A percentile compares a stretch with the other conserved stretches of the same genome.
Evolutionary conservation across 2,329 filamentous ascomycete species (phyloP).

Genomic region (Camillea tinctor): DNA sequence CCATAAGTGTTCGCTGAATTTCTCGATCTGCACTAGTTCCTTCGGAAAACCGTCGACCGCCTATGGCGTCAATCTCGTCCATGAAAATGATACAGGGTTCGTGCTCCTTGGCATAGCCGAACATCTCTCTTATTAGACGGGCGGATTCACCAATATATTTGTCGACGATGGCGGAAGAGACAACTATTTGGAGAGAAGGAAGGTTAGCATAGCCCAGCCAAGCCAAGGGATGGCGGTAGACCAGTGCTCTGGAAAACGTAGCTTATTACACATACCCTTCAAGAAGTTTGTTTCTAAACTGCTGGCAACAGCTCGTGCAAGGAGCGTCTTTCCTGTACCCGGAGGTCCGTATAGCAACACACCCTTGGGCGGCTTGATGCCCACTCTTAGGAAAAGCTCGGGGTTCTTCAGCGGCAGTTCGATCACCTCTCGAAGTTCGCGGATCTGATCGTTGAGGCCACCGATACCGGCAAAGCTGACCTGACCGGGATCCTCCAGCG

Average conservation of each 20-base stretch:
- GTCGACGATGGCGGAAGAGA: slow-evolving; percentile 98
- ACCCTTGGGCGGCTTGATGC: slow-evolving; percentile 98
- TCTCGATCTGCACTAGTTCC: slow-evolving; percentile 97
- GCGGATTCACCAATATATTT: slow-evolving; percentile 99
- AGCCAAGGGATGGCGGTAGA: neutral
- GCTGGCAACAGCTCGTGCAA: slow-evolving; percentile 92
- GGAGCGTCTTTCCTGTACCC: slow-evolving; percentile 92
- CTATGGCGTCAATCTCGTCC: slow-evolving; percentile 99
- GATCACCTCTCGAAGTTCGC: slow-evolving; percentile 95
- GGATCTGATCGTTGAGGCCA: slow-evolving; percentile 96
- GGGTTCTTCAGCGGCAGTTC: slow-evolving; percentile 98
- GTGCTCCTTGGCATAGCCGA: slow-evolving; percentile 98
- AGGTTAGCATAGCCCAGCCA: slow-evolving; percentile 16
- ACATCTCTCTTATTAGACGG: slow-evolving; percentile 97
- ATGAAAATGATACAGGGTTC: slow-evolving; percentile 99
- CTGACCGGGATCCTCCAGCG: slow-evolving; percentile 93
- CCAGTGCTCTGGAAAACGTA: neutral
- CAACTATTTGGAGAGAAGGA: slow-evolving; percentile 56
- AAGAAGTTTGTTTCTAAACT: slow-evolving; percentile 97
- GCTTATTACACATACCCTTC: slow-evolving; percentile 64
- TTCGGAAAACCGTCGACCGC: slow-evolving; percentile 93
- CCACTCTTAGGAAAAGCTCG: slow-evolving; percentile 92
- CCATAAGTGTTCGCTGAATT: slow-evolving; percentile 98
- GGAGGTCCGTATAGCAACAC: slow-evolving; percentile 94
- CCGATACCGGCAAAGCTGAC: slow-evolving; percentile 98